These are phyloP conservation scores for Penicillium parvum DNA, from an alignment of 495 filamentous ascomycete species.

Conservation along the genomic window DNA sequence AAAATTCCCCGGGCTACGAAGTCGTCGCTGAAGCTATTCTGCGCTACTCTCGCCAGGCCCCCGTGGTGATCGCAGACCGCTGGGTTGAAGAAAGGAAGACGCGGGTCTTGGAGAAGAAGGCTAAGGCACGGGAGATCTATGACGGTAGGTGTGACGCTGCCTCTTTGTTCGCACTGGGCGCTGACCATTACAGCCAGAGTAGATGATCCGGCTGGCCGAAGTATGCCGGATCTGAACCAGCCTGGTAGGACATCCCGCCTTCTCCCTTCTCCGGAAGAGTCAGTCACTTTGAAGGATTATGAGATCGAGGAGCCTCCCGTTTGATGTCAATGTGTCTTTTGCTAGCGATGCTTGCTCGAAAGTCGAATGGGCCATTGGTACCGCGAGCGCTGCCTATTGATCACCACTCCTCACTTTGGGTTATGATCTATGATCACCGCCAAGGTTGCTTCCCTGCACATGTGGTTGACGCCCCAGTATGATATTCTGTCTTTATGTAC, in stretches of 20 bases:
- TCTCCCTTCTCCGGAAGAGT: constrained; percentile 24
- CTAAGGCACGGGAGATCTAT: constrained; percentile 37
- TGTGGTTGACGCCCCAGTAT: background rate
- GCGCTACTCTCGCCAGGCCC: constrained; percentile 61
- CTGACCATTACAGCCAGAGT: constrained; percentile 16
- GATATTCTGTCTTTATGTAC: constrained; percentile 10
- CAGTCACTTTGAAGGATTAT: constrained; percentile 34
- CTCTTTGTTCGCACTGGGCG: constrained; percentile 1
- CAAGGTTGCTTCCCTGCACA: no score
- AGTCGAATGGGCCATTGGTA: no score
- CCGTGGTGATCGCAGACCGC: constrained; percentile 50
- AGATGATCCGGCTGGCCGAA: constrained; percentile 19
- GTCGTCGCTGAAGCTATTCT: constrained; percentile 67
- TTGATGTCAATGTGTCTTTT: constrained; percentile 11
- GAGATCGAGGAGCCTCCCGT: constrained; percentile 39
- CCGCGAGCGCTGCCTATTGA: no score
- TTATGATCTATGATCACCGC: no score
- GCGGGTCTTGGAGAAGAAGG: constrained; percentile 38
- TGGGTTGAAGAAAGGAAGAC: constrained; percentile 62
- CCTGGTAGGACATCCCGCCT: constrained; percentile 29
- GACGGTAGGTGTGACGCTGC: constrained; percentile 20
- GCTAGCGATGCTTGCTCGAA: constrained; percentile 1
- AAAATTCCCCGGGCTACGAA: constrained; percentile 67
- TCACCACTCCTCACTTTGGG: no score
- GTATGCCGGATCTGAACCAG: constrained; percentile 22